Evolutionary conservation across 2,329 filamentous ascomycete genomes (phyloP), one percentile per base, ranked within the genome.

Genomic region (Mycosphaerella sp.): DNA sequence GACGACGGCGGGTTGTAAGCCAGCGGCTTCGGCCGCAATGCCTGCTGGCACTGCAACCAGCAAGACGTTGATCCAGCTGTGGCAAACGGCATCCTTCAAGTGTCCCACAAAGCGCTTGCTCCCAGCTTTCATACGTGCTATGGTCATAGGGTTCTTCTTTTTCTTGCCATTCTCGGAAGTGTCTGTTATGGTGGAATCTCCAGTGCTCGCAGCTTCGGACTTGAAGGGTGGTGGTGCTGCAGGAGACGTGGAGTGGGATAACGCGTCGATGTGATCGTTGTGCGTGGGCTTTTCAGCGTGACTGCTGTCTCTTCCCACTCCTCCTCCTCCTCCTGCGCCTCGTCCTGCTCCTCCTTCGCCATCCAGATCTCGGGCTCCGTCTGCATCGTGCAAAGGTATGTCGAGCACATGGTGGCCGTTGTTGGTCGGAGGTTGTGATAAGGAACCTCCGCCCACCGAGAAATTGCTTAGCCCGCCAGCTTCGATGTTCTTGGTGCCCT

Each of bases 1-100:
- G 62, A 78, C 69, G 53, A 76, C 70, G 14, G 71, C 66, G 6
- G 74, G 64, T 45, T 67, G 71, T 45, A 77, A 58, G 29, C 65
- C 59, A 11, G 71, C 69, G 9, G 70, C 66, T 52, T 85, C 76
- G 53, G 83, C 77, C 55, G 78, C 78, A 64, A 93, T 91, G 63
- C 87, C 88, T 50, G 87, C 77, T 6, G 87, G 88, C 31, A 92
- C 87, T 66, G 90, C 90, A 51, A 91, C 72, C 59, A 92, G 75
- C 61, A 92, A 75, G 51, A 89, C 64, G 68, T 93, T 92, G 74
- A 92, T 75, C 80, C 85, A 89, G 74, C 84, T 89, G 67, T 87
- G 82, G 42, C 83, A 78, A 58, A 91, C 64, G 65, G 75, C 75
- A 83, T 82, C 67, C 74, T 78, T 77, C 51, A 73, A 72, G 61